These are phyloP conservation scores for Mycothermus thermophilus DNA, from an alignment of 495 filamentous ascomycete genomes.

Conservation along the genomic window DNA sequence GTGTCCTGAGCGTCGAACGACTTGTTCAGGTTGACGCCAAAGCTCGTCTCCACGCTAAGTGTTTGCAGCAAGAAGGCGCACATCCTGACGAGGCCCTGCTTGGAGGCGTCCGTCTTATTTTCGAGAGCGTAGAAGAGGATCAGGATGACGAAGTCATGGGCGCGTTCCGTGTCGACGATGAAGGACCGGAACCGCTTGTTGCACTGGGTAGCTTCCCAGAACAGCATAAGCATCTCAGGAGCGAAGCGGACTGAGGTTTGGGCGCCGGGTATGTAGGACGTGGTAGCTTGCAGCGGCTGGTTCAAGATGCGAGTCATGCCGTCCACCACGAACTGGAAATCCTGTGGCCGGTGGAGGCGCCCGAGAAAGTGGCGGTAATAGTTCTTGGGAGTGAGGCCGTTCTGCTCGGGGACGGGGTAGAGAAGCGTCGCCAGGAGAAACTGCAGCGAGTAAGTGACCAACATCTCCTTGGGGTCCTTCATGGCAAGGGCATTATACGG, in stretches of 20 bases:
- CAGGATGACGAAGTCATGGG: constrained; percentile 84
- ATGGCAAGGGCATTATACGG: constrained; percentile 91
- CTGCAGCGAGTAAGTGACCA: constrained; percentile 86
- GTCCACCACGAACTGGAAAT: constrained; percentile 95
- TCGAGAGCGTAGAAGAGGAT: constrained; percentile 87
- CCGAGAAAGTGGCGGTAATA: constrained; percentile 87
- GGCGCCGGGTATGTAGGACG: constrained; percentile 78
- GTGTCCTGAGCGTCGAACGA: constrained; percentile 82
- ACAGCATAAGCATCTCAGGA: constrained; percentile 93
- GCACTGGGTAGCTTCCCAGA: constrained; percentile 95
- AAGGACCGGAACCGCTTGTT: constrained; percentile 96
- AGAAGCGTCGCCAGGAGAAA: constrained; percentile 76
- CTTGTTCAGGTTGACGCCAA: constrained; percentile 81
- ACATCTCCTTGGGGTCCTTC: constrained; percentile 80
- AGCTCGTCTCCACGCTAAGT: constrained; percentile 81
- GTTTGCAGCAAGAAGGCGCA: constrained; percentile 95
- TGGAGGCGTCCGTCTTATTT: constrained; percentile 69
- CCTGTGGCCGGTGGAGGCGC: constrained; percentile 79
- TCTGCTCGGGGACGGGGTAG: constrained; percentile 79
- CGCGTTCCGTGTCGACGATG: constrained; percentile 88
- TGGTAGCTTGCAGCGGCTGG: constrained; percentile 77
- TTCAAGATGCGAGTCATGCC: constrained; percentile 90
- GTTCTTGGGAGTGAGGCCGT: constrained; percentile 57
- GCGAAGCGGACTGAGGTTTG: constrained; percentile 74
- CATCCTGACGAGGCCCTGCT: constrained; percentile 88